A percentile compares a stretch with the other conserved stretches of the same genome.
Conservation (phyloP, 2,329 filamentous ascomycete species). For the Cladophialophora bantiana region DNA sequence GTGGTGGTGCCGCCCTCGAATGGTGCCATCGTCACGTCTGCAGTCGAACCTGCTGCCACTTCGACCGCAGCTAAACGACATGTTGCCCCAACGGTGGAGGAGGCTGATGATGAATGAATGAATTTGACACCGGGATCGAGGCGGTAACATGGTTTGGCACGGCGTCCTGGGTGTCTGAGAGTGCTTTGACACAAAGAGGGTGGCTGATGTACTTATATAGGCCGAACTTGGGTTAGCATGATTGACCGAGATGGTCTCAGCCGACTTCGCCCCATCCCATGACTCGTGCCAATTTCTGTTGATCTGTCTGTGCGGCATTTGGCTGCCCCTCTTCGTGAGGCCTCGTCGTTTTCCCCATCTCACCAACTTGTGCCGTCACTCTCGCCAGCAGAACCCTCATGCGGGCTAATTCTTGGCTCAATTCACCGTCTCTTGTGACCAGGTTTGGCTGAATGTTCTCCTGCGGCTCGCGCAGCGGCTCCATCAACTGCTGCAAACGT, state of each 20-base stretch:
- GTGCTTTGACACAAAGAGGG: conserved; percentile 1
- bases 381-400: conserved; percentile 57
- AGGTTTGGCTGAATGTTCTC: conserved; percentile 63
- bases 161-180: conserved; percentile 16
- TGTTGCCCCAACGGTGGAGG: conserved; percentile 40
- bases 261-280: conserved; percentile 47
- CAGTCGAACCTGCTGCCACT: conserved; percentile 46
- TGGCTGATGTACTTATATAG: conserved; percentile 16
- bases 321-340: conserved; percentile 25
- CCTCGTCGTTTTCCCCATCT: conserved; percentile 32
- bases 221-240: neutral
- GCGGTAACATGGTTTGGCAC: conserved; percentile 1
- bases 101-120: conserved; percentile 40
- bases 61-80: conserved; percentile 40
- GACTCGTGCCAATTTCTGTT: conserved; percentile 47
- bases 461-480: conserved; percentile 58
- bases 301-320: conserved; percentile 21
- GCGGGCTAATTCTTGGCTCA: conserved; percentile 58
- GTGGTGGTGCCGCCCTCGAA: conserved; percentile 37
- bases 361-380: conserved; percentile 49
- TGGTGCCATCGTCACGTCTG: conserved; percentile 38
- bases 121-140: neutral
- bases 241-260: neutral
- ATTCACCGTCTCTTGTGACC: conserved; percentile 58
- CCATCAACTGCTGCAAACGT: conserved; percentile 55